Conservation (phyloP, 1,284 basidiomycete species). For the Kalmanozyma brasiliensis region DNA sequence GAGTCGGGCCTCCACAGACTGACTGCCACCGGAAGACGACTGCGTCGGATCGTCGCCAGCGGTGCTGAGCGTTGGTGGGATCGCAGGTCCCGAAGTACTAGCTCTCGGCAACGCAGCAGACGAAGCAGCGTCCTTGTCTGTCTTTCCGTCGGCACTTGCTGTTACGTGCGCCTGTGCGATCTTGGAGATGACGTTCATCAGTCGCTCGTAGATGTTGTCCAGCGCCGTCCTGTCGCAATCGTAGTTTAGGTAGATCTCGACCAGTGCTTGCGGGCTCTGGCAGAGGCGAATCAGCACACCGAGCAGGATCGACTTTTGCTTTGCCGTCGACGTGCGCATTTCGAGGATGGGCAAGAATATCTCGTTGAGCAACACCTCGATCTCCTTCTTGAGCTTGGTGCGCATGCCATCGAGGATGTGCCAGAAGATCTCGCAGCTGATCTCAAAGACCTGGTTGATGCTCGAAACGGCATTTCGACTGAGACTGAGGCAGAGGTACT, state of each 20-base stretch:
- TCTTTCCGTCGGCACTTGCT: constrained; percentile 29
- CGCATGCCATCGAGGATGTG: constrained; percentile 90
- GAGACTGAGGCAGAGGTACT: constrained; percentile 81
- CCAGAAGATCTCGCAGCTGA: constrained; percentile 99
- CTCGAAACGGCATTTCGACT: constrained; percentile 95
- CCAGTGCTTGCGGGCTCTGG: constrained; percentile 65
- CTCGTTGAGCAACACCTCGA: constrained; percentile 96
- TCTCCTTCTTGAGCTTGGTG: constrained; percentile 99
- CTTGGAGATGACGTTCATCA: constrained; percentile 65
- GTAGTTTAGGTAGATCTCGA: constrained; percentile 68
- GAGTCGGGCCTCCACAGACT: constrained; percentile 61
- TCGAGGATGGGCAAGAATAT: constrained; percentile 99
- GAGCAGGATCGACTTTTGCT: constrained; percentile 71
- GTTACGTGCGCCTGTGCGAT: constrained; percentile 59
- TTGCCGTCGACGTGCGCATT: constrained; percentile 94
- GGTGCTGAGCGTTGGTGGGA: constrained; percentile 53
- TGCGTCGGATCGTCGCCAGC: constrained; percentile 35
- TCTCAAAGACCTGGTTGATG: constrained; percentile 95
- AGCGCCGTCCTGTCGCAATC: constrained; percentile 67
- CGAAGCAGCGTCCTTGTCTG: constrained; percentile 31
- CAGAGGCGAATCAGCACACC: constrained; percentile 63
- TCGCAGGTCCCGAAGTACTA: constrained; percentile 33
- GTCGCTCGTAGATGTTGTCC: constrained; percentile 67
- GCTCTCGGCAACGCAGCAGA: constrained; percentile 19
- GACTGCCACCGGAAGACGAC: constrained; percentile 26